Evolutionary conservation across 202 grass and related monocot genomes (phyloP), one percentile per base, ranked within the genome.

Genomic region (Digitaria exilis): DNA sequence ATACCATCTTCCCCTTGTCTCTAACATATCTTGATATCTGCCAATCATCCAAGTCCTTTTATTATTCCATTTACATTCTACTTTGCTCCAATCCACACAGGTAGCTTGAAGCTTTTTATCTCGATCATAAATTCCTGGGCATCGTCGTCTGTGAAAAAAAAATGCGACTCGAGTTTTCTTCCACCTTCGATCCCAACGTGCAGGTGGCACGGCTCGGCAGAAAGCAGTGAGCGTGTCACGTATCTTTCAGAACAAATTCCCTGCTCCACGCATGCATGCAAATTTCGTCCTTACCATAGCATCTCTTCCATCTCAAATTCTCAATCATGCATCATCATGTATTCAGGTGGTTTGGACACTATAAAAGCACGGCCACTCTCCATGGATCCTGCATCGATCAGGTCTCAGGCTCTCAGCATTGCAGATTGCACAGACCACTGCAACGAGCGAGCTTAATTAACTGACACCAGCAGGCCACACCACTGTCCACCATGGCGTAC

Each of bases 211-310:
- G 46, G 32, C 31, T 62, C 15, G 69, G 51, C 43, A 75, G 34
- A 85, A 75, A 84, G 62, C 25, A 80, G 15, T 25, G 24, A 46
- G 28, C 71, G 15, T 1, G 28, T 39, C 30, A 19, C 0, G 46
- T 41, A 77, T 26, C 65, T 72, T 70, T 65, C 78, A 48, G 87
- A 82, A 85, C 48, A 89, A 72, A 85, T 85, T 89, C 84, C 56
- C 46, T 37, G n/a, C 26, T 81, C 78, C 55, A 81, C 64, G 10
- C 25, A n/a, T 35, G 34, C 76, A 79, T 39, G 37, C 37, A 37
- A 37, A 39, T 25, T 5, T 54, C 45, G 37, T 17, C 30, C 12
- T 37, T 56, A 22, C 18, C 21, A 55, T 2, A 54, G 18, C 50
- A 21, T 7, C 7, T 19, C 1, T 19, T 52, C 37, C 37, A 39